Evolutionary conservation across 2,329 filamentous ascomycete genomes (phyloP).

Genomic region (Microdochium bolleyi): DNA sequence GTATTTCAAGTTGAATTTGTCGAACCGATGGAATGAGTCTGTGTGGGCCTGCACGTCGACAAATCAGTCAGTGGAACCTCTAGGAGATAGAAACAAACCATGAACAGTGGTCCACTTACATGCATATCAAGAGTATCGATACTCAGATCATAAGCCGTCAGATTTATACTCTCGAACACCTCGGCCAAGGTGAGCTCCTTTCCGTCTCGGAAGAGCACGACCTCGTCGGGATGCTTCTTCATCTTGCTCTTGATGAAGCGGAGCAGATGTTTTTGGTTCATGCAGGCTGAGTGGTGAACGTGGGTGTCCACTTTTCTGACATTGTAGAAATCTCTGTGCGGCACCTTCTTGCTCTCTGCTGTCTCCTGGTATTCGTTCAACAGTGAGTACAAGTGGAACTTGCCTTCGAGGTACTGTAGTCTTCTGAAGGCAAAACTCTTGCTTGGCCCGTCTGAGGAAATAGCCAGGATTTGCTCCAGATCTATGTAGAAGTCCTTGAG

Average conservation of each 20-base stretch:
- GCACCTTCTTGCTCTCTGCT: slow-evolving; percentile 94
- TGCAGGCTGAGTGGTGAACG: slow-evolving; percentile 97
- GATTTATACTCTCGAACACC: slow-evolving; percentile 94
- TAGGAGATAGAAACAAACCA: slow-evolving; percentile 6
- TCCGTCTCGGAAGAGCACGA: slow-evolving; percentile 85
- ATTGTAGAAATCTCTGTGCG: slow-evolving; percentile 98
- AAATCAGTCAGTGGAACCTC: not conserved
- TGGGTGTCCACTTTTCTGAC: slow-evolving; percentile 98
- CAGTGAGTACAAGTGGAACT: slow-evolving; percentile 89
- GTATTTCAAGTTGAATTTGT: slow-evolving; percentile 99
- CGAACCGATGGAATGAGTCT: slow-evolving; percentile 96
- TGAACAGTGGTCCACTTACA: slow-evolving; percentile 38
- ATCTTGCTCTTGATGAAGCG: slow-evolving; percentile 99
- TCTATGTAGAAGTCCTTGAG: slow-evolving; percentile 95
- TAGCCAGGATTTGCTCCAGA: slow-evolving; percentile 73
- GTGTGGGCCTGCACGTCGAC: slow-evolving; percentile 64
- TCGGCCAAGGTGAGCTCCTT: slow-evolving; percentile 85
- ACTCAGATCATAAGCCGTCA: slow-evolving; percentile 94
- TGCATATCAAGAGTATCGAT: slow-evolving; percentile 99
- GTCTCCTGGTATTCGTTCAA: slow-evolving; percentile 97
- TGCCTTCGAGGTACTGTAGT: slow-evolving; percentile 90
- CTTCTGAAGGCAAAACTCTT: slow-evolving; percentile 96
- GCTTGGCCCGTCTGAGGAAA: slow-evolving; percentile 91
- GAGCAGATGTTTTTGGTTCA: slow-evolving; percentile 98
- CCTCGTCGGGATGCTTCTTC: slow-evolving; percentile 94